phyloP scores from a whole-genome alignment of 202 grass and related monocot species.

The Zoysia matrella region DNA sequence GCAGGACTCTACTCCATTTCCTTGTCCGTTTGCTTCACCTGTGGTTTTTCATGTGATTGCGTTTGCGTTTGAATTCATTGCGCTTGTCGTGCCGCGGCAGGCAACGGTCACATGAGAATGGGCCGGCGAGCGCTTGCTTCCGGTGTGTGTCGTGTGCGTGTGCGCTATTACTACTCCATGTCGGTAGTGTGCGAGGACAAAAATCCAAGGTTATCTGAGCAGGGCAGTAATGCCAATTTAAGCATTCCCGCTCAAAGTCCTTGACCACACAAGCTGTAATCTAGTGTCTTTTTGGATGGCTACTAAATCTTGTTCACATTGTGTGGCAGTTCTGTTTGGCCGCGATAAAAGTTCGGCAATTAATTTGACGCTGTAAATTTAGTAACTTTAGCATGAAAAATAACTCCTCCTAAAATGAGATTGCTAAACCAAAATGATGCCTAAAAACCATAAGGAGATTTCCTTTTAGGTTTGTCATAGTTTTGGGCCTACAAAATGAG shows the following conservation, averaged over 20 bases:
- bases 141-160: not conserved
- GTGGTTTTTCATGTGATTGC: slow-evolving; percentile 48
- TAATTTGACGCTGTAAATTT: too few relatives aligned
- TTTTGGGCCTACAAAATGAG: too few relatives aligned
- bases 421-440: too few relatives aligned
- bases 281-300: too few relatives aligned
- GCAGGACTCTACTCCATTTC: not conserved
- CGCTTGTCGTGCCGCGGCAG: slow-evolving; percentile 25
- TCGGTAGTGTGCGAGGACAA: not conserved
- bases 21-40: slow-evolving; percentile 34
- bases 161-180: not conserved
- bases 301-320: too few relatives aligned
- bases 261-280: not conserved
- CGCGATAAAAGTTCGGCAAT: too few relatives aligned
- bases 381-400: too few relatives aligned
- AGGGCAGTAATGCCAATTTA: slow-evolving; percentile 5
- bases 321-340: too few relatives aligned
- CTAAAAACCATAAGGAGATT: too few relatives aligned
- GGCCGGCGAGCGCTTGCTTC: not conserved
- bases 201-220: not conserved
- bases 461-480: too few relatives aligned
- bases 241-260: not conserved
- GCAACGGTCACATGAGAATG: slow-evolving; percentile 36
- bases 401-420: too few relatives aligned
- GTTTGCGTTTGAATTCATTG: slow-evolving; percentile 39